phyloP scores from a whole-genome alignment of 2,329 filamentous ascomycete genomes.

The Penicillium sp. region DNA sequence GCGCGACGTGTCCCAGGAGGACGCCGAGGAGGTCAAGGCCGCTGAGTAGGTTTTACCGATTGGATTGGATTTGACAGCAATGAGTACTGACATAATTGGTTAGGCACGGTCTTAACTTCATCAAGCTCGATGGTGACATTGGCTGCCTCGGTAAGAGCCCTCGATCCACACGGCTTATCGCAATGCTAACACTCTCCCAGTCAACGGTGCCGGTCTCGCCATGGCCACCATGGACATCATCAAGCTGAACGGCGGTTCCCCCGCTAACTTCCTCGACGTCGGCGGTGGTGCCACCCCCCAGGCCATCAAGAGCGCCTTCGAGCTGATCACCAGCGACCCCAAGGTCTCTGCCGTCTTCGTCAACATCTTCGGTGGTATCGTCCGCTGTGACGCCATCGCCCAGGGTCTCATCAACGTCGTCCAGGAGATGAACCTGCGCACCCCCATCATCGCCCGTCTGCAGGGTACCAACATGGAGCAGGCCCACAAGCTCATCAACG shows the following conservation, averaged over 20 bases:
- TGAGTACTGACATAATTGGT: not conserved
- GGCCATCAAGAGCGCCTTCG: constrained; percentile 96
- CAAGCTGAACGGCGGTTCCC: constrained; percentile 95
- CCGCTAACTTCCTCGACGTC: constrained; percentile 98
- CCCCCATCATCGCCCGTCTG: constrained; percentile 93
- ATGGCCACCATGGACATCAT: constrained; percentile 99
- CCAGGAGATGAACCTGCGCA: constrained; percentile 90
- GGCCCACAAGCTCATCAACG: constrained; percentile 89
- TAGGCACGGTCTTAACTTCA: constrained; percentile 86
- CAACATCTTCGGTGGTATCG: constrained; percentile 99
- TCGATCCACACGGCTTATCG: not conserved
- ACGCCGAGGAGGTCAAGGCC: constrained; percentile 95
- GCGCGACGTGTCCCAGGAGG: constrained; percentile 94
- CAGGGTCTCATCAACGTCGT: constrained; percentile 95
- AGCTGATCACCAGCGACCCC: constrained; percentile 96
- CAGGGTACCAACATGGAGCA: constrained; percentile 98
- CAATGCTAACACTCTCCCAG: constrained; percentile 38
- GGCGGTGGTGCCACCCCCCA: constrained; percentile 95
- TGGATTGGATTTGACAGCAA: not conserved
- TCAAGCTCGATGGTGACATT: constrained; percentile 99
- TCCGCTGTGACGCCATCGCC: constrained; percentile 95
- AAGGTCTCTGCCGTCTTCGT: constrained; percentile 99
- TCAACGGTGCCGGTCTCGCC: constrained; percentile 97
- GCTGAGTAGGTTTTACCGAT: constrained; percentile 63
- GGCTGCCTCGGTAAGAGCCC: constrained; percentile 69